Base-by-base conservation (phyloP, 768 basidiomycete genomes). In the Austroboletus eburneus region DNA sequence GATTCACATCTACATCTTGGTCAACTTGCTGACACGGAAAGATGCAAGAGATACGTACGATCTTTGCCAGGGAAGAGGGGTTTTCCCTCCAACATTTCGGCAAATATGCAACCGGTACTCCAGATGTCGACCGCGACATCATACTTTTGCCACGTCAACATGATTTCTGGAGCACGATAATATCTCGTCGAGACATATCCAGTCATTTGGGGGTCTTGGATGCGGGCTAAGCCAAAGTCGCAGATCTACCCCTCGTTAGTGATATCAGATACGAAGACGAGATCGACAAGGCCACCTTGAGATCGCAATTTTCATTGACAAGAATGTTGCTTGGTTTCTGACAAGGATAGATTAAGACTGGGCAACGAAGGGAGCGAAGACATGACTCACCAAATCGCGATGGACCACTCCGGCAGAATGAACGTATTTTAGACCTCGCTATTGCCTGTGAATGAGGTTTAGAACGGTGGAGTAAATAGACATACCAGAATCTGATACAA, bases 111-210 rank as follows among this genome's bases (percentile, higher is more conserved):
- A 6, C 94, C 96, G 10, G 94, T 93, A 62, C 91, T 94, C 96
- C 96, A 98, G 64, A 98, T 95, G 66, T 99, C 96, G 52, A 99
- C 96, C 42, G 95, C 96, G 46, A 97, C 94, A 67, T 98, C 95
- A 72, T 99, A 99, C 74, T 98, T 98, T 69, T 99, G 96, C 96
- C 96, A 99, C 32, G 96, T 99, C 64, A 99, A 78, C 96, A 99
- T 99, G 72, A 99, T 99, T 70, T 99, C 96, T 5, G 96, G 96
- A 6, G 96, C 96, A 42, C 96, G 87, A 66, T 99, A 99, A 72
- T 99, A 99, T 56, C 96, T 78, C 42, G 96, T 99, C 47, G 96
- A 98, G 51, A 98, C 96, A 64, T 98, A 99, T 52, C 96, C 96
- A 1, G 96, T 99, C 96, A 99, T 99, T 66, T 99, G 96, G 5